Evolutionary conservation across 768 basidiomycete genomes (phyloP).

Genomic region (Crassisporium funariophilum): DNA sequence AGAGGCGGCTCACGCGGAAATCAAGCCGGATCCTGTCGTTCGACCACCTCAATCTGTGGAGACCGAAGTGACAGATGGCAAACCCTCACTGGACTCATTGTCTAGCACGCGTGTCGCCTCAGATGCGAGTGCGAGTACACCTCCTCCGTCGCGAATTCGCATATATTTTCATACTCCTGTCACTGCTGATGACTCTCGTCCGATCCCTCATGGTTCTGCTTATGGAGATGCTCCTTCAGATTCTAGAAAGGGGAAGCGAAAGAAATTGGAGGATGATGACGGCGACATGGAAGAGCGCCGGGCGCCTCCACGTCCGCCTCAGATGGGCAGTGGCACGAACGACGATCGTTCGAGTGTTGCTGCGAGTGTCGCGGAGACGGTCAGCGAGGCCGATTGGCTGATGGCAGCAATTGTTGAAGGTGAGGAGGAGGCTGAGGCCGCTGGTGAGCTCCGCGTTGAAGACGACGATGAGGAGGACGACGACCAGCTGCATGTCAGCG

Average conservation of each 20-base stretch:
- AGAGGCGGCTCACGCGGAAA: slow-evolving; percentile 28
- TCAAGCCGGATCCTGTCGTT: slow-evolving; percentile 22
- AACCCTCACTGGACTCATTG: slow-evolving; percentile 31
- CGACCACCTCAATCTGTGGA: slow-evolving; percentile 28
- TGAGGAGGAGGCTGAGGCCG: slow-evolving; percentile 58
- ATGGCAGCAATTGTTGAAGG: slow-evolving; percentile 86
- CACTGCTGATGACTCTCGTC: slow-evolving; percentile 77
- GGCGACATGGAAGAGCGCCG: slow-evolving; percentile 76
- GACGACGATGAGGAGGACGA: slow-evolving; percentile 52
- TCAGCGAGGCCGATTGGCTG: slow-evolving; percentile 83
- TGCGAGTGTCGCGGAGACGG: slow-evolving; percentile 65
- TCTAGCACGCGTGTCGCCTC: slow-evolving; percentile 24
- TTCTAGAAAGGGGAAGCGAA: slow-evolving; percentile 79
- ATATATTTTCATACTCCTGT: slow-evolving; percentile 93
- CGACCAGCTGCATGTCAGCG: slow-evolving; percentile 45
- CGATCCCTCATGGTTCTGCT: slow-evolving; percentile 63
- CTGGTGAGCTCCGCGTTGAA: slow-evolving; percentile 40
- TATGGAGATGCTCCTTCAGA: slow-evolving; percentile 54
- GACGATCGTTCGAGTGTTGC: slow-evolving; percentile 61
- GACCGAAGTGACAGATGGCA: slow-evolving; percentile 32
- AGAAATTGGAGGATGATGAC: slow-evolving; percentile 89
- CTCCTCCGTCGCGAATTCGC: slow-evolving; percentile 79
- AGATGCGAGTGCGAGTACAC: slow-evolving; percentile 39
- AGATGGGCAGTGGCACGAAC: slow-evolving; percentile 42
- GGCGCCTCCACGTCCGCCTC: slow-evolving; percentile 66